Base-by-base conservation (phyloP, 1,284 basidiomycete genomes). In the Athelia psychrophila region DNA sequence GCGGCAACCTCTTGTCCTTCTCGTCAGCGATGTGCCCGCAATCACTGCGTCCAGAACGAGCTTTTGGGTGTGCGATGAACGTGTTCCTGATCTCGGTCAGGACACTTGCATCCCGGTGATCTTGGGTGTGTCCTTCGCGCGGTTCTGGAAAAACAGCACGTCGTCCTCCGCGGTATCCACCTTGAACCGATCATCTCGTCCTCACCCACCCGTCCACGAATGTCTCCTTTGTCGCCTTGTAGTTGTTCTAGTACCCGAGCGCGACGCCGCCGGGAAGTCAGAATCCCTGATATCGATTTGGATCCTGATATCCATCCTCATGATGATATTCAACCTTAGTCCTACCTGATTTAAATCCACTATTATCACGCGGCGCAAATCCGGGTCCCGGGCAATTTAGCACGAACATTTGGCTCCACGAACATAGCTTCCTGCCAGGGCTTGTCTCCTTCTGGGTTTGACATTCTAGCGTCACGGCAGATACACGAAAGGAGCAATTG, bases 81-180 rank as follows among this genome's bases (percentile, higher is more conserved):
- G 76, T 76, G 24, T 81, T 73, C 62, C 90, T 88, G 44, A 91
- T 84, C 61, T 91, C 87, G 10, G 78, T 76, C 0, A 88, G 88
- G 88, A 87, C 0, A 90, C 88, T 65, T 91, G 88, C 40, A 73
- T 72, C 8, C 88, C 87, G 0, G 86, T 88, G 5, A 90, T 75
- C 60, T 90, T 89, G 10, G 90, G 71, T 0, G 79, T 88, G 60
- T 88, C 87, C 82, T 86, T 86, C 8, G 73, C 70, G 56, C 83
- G 72, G 65, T 86, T 83, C 2, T 78, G 78, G 57, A 81, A 86
- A 67, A 25, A 44, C 27, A 54, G 22, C 44, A 47, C 83, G 38
- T 80, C 81, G 6, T 81, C 70, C 54, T 74, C 72, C n/a, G n/a
- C n/a, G n/a, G n/a, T n/a, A 54, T 85, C 78, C 6, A 80, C 78